phyloP scores from a whole-genome alignment of 441 rosid species.

The Biscutella laevigata region DNA sequence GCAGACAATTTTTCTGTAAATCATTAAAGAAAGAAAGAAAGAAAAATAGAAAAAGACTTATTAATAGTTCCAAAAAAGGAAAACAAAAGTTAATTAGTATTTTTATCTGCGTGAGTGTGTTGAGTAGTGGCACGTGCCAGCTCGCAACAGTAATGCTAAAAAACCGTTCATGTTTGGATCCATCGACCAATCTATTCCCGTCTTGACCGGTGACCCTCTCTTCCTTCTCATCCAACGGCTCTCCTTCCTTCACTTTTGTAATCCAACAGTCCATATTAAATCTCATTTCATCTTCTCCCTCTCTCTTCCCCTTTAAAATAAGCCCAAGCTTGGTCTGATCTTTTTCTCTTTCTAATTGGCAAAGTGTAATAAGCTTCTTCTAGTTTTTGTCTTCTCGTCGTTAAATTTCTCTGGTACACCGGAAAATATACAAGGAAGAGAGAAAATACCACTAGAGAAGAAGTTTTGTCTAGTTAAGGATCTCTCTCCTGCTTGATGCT shows the following conservation, averaged over 20 bases:
- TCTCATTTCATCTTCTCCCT: slow-evolving; percentile 13
- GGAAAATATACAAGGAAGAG: background rate
- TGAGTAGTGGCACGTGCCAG: slow-evolving; percentile 23
- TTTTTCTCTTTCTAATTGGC: slow-evolving; percentile 3
- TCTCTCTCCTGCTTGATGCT: slow-evolving; percentile 15
- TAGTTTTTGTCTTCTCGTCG: slow-evolving; percentile 3
- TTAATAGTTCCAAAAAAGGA: background rate
- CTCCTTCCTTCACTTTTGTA: background rate
- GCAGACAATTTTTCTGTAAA: slow-evolving; percentile 3
- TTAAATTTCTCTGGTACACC: slow-evolving; percentile 14
- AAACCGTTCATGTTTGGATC: slow-evolving; percentile 29
- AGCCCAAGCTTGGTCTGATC: slow-evolving; percentile 19
- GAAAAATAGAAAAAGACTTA: background rate
- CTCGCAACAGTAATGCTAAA: slow-evolving; percentile 26
- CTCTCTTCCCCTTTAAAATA: slow-evolving; percentile 24
- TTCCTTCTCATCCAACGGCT: slow-evolving; percentile 47
- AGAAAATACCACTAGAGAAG: background rate
- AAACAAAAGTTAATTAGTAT: background rate
- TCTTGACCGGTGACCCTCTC: slow-evolving; percentile 20
- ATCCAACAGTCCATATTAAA: slow-evolving; percentile 45
- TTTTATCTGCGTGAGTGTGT: slow-evolving; percentile 13
- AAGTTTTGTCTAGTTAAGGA: background rate
- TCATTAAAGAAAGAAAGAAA: background rate
- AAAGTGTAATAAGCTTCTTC: no score
- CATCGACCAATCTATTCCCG: slow-evolving; percentile 28